Evolutionary conservation across 495 filamentous ascomycete species (phyloP), one percentile per base, ranked within the genome.

Genomic region (Physcia stellaris): DNA sequence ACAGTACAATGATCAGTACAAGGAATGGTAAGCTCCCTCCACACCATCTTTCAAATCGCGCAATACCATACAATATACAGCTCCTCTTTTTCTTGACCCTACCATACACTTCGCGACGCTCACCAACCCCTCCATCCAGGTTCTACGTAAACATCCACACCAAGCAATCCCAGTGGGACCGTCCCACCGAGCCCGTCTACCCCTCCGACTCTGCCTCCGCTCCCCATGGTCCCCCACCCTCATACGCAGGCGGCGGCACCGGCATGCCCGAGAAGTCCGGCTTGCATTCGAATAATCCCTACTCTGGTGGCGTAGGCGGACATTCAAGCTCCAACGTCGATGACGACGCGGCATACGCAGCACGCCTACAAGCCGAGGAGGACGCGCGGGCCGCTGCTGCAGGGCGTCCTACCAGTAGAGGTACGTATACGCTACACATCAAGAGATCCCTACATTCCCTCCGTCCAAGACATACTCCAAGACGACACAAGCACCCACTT

Each of bases 101-200:
- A 32, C 34, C 20, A n/a, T 10, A 40, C 30, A 11, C 7, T 12
- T 17, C 24, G 6, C 31, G 3, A 17, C 18, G 34, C 31, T 3
- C 13, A 13, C n/a, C 6, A 19, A 20, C 9, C 37, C 27, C 30
- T 24, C 24, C 20, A 24, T 12, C 19, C 42, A 85, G 83, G 80
- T 94, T 86, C 70, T 94, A 78, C 62, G 75, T 93, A 32, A 84
- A 94, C 59, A 75, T 77, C 41, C 74, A 75, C 54, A 93, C 84
- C 46, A 86, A 85, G 48, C 70, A 75, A 48, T 92, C 86, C 4
- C 80, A 85, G 70, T 94, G 86, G 85, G 81, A 90, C 3, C 71
- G 63, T 32, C 86, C 86, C 19, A 77, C 73, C 27, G 60, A 64
- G 35, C 71, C 79, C 13, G 64, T 73, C 40, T 62, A 66, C n/a